Conservation (phyloP, 2,329 filamentous ascomycete genomes). For the Trichoderma sp. region DNA sequence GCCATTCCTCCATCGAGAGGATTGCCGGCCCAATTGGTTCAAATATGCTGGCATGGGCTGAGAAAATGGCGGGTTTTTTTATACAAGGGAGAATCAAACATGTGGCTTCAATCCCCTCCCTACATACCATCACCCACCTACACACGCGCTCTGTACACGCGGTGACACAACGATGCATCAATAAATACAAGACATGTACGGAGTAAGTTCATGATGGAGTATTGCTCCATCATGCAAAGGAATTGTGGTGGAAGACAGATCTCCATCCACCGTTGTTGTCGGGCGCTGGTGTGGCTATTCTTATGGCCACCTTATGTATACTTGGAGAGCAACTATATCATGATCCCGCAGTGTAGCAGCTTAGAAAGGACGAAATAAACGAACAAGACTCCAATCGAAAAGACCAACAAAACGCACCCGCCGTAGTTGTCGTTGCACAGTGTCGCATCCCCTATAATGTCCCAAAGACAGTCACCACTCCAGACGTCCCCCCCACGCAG, state of each 20-base stretch:
- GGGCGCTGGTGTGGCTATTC: not conserved
- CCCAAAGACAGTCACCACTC: constrained; percentile 62
- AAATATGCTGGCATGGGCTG: constrained; percentile 84
- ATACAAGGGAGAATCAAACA: not conserved
- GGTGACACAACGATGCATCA: not conserved
- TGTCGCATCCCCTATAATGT: constrained; percentile 23
- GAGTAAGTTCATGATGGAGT: not conserved
- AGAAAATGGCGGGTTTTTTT: constrained; percentile 23
- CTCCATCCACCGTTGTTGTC: not conserved
- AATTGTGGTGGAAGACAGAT: not conserved
- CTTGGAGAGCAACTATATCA: not conserved
- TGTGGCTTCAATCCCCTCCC: not conserved
- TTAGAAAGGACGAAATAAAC: not conserved
- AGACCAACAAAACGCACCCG: not conserved
- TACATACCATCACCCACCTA: not conserved
- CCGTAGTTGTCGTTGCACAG: not conserved
- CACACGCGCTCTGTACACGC: not conserved
- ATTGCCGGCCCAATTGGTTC: constrained; percentile 96
- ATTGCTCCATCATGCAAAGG: not conserved
- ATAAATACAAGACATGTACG: not conserved
- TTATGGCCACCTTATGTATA: not conserved
- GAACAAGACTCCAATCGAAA: not conserved
- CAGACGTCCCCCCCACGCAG: constrained; percentile 62
- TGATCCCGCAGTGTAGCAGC: not conserved
- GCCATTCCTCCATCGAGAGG: constrained; percentile 79